These are phyloP conservation scores for Auriscalpium vulgare DNA, from an alignment of 768 basidiomycete species.

Conservation along the genomic window DNA sequence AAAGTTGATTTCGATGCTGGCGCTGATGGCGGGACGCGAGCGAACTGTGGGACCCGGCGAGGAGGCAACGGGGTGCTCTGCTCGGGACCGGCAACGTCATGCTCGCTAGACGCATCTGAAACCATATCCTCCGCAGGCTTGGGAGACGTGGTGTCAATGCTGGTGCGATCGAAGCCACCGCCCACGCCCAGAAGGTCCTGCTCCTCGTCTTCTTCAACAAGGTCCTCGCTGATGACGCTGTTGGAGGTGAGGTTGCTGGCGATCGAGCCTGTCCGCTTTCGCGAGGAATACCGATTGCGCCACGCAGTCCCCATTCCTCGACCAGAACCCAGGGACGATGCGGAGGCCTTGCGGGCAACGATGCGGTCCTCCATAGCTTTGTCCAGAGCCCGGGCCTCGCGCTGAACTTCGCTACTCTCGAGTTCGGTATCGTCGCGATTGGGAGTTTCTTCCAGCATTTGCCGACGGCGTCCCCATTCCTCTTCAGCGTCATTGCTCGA, in stretches of 20 bases:
- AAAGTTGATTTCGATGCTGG: conserved; percentile 13
- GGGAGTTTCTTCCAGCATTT: conserved; percentile 46
- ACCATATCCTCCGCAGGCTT: conserved; percentile 25
- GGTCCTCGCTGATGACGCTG: conserved; percentile 71
- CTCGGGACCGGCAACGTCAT: conserved; percentile 11
- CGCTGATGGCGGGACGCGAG: conserved; percentile 4
- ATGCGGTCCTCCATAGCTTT: conserved; percentile 83
- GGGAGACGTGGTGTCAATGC: conserved; percentile 21
- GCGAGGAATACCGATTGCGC: conserved; percentile 54
- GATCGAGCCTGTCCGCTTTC: conserved; percentile 67
- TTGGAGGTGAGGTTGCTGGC: conserved; percentile 62
- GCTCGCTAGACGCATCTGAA: conserved; percentile 20
- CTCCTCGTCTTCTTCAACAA: conserved; percentile 80
- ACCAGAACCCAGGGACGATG: conserved; percentile 55
- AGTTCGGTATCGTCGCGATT: conserved; percentile 43
- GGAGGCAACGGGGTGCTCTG: conserved; percentile 21
- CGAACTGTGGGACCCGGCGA: conserved; percentile 5
- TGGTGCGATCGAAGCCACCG: conserved; percentile 46
- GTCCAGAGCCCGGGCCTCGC: conserved; percentile 77
- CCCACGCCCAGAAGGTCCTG: conserved; percentile 60
- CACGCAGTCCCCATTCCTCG: conserved; percentile 62
- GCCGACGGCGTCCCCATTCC: conserved; percentile 72
- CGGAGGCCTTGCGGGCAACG: conserved; percentile 64
- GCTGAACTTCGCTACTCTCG: conserved; percentile 53
- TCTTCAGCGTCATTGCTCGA: conserved; percentile 63